Evolutionary conservation across 441 rosid genomes (phyloP).

Genomic region (Populus hybrid): DNA sequence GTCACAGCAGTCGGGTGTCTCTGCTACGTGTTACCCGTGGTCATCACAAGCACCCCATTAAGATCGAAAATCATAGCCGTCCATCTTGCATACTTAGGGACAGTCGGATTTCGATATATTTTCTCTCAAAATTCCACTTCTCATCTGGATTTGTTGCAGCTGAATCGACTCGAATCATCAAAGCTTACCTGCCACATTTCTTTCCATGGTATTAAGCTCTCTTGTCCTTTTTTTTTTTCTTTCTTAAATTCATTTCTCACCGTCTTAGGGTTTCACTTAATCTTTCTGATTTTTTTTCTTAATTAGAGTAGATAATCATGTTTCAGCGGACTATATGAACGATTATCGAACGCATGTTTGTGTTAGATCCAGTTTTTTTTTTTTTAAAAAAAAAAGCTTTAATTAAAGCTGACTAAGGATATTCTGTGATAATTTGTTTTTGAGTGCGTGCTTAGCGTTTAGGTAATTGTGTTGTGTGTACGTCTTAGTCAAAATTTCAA

Average conservation of each 20-base stretch:
- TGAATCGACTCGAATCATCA: neutral
- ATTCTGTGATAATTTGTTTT: neutral
- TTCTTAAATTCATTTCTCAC: neutral
- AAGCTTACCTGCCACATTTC: neutral
- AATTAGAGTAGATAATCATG: neutral
- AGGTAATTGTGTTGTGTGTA: neutral
- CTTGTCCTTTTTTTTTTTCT: neutral
- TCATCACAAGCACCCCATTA: conserved; percentile 9
- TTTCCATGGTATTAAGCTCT: conserved; percentile 8
- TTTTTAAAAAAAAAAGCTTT: neutral
- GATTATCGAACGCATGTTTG: neutral
- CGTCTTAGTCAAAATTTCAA: neutral
- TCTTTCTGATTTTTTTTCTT: neutral
- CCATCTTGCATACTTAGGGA: neutral
- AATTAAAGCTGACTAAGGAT: neutral
- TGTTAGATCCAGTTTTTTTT: neutral
- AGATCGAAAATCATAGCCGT: conserved; percentile 11
- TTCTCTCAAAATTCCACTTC: neutral
- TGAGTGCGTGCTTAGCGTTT: neutral
- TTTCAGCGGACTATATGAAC: neutral
- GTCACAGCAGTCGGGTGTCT: neutral
- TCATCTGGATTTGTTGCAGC: neutral
- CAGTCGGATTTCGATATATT: neutral
- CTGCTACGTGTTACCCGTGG: conserved; percentile 6
- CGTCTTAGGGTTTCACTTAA: neutral